Evolutionary conservation across 768 basidiomycete genomes (phyloP).

Genomic region (Gloeophyllum trabeum): DNA sequence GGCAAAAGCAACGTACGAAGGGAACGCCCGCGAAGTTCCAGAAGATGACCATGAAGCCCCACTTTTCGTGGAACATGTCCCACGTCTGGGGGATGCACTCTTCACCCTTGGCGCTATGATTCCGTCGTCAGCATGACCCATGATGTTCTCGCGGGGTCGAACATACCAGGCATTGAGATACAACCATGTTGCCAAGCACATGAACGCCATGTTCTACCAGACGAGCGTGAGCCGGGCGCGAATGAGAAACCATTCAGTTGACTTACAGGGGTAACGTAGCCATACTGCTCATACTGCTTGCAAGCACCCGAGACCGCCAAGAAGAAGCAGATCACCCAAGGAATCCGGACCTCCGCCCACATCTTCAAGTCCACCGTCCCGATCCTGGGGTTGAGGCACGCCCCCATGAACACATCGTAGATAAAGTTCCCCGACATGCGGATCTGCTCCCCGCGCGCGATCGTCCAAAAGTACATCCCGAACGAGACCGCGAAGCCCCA

Average conservation of each 20-base stretch:
- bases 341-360: slow-evolving; percentile 96
- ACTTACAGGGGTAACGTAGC: slow-evolving; percentile 84
- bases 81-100: slow-evolving; percentile 95
- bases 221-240: not conserved
- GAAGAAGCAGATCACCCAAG: slow-evolving; percentile 95
- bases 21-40: slow-evolving; percentile 95
- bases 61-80: slow-evolving; percentile 99
- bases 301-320: slow-evolving; percentile 85
- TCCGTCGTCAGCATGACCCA: slow-evolving; percentile 3
- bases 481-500: slow-evolving; percentile 78
- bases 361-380: slow-evolving; percentile 92
- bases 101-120: slow-evolving; percentile 72
- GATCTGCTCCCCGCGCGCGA: slow-evolving; percentile 69
- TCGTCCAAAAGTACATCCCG: slow-evolving; percentile 69
- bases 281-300: slow-evolving; percentile 90
- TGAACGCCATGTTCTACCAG: slow-evolving; percentile 86
- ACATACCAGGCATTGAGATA: slow-evolving; percentile 87
- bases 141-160: not conserved
- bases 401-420: slow-evolving; percentile 97
- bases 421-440: slow-evolving; percentile 93
- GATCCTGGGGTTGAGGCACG: slow-evolving; percentile 85
- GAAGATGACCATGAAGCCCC: slow-evolving; percentile 98
- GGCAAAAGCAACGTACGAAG: slow-evolving; percentile 45
- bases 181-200: slow-evolving; percentile 92
- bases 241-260: not conserved